These are phyloP conservation scores for Boletus mariae DNA, from an alignment of 1,284 basidiomycete genomes.

Conservation along the genomic window DNA sequence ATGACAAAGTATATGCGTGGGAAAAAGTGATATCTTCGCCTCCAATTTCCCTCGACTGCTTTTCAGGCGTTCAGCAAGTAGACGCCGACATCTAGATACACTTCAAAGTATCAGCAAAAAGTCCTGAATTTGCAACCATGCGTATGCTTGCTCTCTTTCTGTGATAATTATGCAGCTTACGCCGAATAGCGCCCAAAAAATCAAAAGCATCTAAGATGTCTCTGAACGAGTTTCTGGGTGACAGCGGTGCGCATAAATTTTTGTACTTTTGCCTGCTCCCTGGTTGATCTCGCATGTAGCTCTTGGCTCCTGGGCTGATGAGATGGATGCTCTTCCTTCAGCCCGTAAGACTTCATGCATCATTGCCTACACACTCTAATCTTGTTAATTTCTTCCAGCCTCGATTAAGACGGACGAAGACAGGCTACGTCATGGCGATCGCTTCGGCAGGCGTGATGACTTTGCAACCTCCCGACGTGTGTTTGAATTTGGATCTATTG, in stretches of 20 bases:
- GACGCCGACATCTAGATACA: conserved; percentile 7
- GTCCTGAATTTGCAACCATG: conserved; percentile 20
- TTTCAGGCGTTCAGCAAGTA: conserved; percentile 11
- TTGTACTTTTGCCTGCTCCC: conserved; percentile 7
- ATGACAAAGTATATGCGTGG: conserved; percentile 27
- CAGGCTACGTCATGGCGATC: conserved; percentile 44
- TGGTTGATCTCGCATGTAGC: conserved; percentile 41
- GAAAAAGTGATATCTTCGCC: conserved; percentile 24
- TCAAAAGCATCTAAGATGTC: conserved; percentile 84
- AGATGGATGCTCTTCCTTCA: conserved; percentile 86
- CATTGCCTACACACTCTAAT: conserved; percentile 17
- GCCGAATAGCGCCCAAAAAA: conserved; percentile 67
- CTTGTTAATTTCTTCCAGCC: conserved; percentile 40
- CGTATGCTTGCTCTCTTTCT: conserved; percentile 15
- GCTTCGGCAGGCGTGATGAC: conserved; percentile 59
- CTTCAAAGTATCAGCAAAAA: conserved; percentile 14
- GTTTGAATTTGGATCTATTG: conserved; percentile 25
- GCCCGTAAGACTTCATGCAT: conserved; percentile 65
- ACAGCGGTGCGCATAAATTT: conserved; percentile 56
- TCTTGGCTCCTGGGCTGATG: conserved; percentile 94
- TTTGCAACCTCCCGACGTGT: conserved; percentile 57
- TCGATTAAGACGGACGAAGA: conserved; percentile 61
- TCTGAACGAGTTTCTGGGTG: conserved; percentile 85
- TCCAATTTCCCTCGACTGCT: conserved; percentile 26
- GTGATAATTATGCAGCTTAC: conserved; percentile 12